These are phyloP conservation scores for Strombidium stylifer DNA, from an alignment of 73 alveolate genomes.

Conservation along the genomic window DNA sequence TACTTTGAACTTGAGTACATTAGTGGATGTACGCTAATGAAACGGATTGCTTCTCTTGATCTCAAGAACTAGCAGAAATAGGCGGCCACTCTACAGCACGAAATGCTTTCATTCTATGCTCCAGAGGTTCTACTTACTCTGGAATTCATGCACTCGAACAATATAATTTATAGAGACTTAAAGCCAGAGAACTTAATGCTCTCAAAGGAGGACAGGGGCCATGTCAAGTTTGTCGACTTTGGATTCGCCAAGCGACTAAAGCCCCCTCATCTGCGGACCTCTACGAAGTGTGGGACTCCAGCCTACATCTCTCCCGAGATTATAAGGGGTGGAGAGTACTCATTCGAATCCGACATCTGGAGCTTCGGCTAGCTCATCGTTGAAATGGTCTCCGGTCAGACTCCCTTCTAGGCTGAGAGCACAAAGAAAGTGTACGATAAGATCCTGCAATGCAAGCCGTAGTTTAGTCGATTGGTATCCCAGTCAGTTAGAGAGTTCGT, in stretches of 20 bases:
- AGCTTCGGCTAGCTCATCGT: slow-evolving; percentile 54
- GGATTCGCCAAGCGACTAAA: slow-evolving; percentile 62
- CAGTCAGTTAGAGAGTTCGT: no score
- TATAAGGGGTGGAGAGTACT: slow-evolving; percentile 46
- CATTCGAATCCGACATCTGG: slow-evolving; percentile 58
- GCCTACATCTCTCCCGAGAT: slow-evolving; percentile 73
- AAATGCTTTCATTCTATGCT: slow-evolving; percentile 53
- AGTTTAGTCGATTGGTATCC: no score
- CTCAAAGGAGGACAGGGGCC: slow-evolving; percentile 52
- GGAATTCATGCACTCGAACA: slow-evolving; percentile 42
- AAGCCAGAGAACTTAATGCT: slow-evolving; percentile 66
- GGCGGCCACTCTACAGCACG: no score
- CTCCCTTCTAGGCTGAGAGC: slow-evolving; percentile 29
- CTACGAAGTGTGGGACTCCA: slow-evolving; percentile 59
- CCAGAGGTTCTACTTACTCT: slow-evolving; percentile 57
- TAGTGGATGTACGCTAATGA: no score
- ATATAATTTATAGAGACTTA: slow-evolving; percentile 57
- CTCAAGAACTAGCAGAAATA: slow-evolving; percentile 46
- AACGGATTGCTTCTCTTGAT: no score
- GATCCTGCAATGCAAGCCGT: no score
- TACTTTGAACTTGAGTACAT: no score
- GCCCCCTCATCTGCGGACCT: slow-evolving; percentile 41
- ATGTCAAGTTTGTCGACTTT: slow-evolving; percentile 50
- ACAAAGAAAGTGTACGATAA: slow-evolving; percentile 27
- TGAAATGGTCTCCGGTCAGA: slow-evolving; percentile 35